Conservation (phyloP, 495 filamentous ascomycete species). For the Cudoniella acicularis region DNA sequence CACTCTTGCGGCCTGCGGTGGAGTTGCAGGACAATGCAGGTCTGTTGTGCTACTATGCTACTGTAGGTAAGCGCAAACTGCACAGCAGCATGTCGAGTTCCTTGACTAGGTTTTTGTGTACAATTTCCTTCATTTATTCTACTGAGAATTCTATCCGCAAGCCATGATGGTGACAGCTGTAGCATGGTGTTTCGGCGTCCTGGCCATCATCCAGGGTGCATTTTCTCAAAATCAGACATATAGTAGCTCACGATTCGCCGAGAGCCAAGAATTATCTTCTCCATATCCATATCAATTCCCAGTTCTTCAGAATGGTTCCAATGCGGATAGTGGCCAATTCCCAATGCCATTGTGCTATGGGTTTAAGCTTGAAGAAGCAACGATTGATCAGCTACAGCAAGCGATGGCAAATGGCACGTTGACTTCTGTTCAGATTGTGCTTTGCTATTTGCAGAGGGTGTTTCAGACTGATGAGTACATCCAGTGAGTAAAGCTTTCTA, state of each 20-base stretch:
- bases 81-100: too few relatives aligned
- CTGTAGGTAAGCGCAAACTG: too few relatives aligned
- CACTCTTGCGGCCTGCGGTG: too few relatives aligned
- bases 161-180: too few relatives aligned
- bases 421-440: conserved; percentile 17
- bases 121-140: too few relatives aligned
- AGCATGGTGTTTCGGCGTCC: too few relatives aligned
- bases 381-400: conserved; percentile 22
- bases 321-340: conserved; percentile 30
- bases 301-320: conserved; percentile 10
- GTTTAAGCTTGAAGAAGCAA: conserved; percentile 56
- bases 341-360: conserved; percentile 60
- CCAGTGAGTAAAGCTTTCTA: conserved; percentile 7
- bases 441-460: conserved; percentile 23
- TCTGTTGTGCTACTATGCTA: too few relatives aligned
- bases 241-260: neutral
- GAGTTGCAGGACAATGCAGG: too few relatives aligned
- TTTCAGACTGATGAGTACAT: conserved; percentile 23
- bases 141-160: too few relatives aligned
- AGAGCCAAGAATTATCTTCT: neutral
- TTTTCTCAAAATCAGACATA: neutral
- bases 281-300: conserved; percentile 22
- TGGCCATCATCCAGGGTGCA: neutral
- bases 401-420: conserved; percentile 13
- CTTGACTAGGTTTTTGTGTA: too few relatives aligned